Base-by-base conservation (phyloP, 352 stramenopile species). In the Pythium sukuiense region DNA sequence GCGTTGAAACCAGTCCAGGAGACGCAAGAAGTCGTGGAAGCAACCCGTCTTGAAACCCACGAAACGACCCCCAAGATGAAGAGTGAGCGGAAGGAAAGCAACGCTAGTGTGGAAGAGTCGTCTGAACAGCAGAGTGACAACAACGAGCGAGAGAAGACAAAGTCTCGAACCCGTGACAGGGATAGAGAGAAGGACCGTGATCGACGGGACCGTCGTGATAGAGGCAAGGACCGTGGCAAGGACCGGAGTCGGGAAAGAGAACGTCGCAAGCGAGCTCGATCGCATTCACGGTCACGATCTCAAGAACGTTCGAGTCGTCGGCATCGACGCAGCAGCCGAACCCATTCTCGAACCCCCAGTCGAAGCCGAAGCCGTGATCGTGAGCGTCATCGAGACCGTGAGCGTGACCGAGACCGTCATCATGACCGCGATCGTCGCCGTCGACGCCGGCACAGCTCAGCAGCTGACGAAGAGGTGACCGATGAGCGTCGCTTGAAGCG, bases 231-330 rank as follows among this genome's bases (percentile, higher is more conserved):
- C n/a, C 49, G 56, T 12, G 18, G 4, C 3, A 48, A 33, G 39
- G 56, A 69, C 33, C 52, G 71, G 4, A 59, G 72, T 14, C 57
- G 65, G 14, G 52, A 64, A 37, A 58, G 72, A 20, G 63, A 75
- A 14, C 58, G 61, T 43, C 65, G 67, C 35, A 73, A 56, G 9
- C 70, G 70, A 1, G 27, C 30, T 57, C 63, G 70, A 3, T 76
- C 64, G 30, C 63, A 58, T 16, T 80, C 65, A 33, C 62, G 73
- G 1, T 76, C 69, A 33, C 64, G 66, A 9, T 76, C 73, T 14
- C 71, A 62, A 32, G 71, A 80, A 27, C 71, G 73, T 6, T 69
- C 66, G 7, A 71, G 72, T 29, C 69, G 63, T 16, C 61, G 57
- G 24, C 60, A 64, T 12, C 63, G 70, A 20, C 71, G 70, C 52